Percentiles rank a stretch among this genome's conserved stretches.
These are phyloP conservation scores for Paecilomyces dactylethromorphus DNA, from an alignment of 2,329 filamentous ascomycete genomes.

Conservation along the genomic window DNA sequence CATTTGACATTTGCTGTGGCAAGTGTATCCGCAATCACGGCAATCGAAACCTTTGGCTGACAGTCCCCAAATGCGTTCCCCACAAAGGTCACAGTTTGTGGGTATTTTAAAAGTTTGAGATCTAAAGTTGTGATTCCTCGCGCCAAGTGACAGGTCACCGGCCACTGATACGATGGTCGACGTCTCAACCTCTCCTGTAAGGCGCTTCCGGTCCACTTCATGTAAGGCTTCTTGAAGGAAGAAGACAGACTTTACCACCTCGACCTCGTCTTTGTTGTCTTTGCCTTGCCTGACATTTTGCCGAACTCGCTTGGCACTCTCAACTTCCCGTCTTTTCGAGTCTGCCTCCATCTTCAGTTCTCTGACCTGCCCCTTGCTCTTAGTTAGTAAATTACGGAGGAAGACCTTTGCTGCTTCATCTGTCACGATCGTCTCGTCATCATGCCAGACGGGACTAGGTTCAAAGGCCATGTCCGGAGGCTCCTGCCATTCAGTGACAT, in stretches of 20 bases:
- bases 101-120: constrained; percentile 99
- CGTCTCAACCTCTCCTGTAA: constrained; percentile 89
- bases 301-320: constrained; percentile 65
- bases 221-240: constrained; percentile 78
- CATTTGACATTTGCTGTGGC: constrained; percentile 98
- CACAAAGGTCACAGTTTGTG: constrained; percentile 94
- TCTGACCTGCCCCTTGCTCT: constrained; percentile 77
- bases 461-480: constrained; percentile 82
- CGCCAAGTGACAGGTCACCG: constrained; percentile 85
- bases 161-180: constrained; percentile 86
- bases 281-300: constrained; percentile 73
- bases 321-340: constrained; percentile 78
- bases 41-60: constrained; percentile 97
- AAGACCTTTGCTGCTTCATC: constrained; percentile 87
- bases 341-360: constrained; percentile 79
- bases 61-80: constrained; percentile 93
- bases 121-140: constrained; percentile 95
- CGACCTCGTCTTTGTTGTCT: constrained; percentile 83
- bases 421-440: constrained; percentile 77
- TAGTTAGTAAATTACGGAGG: constrained; percentile 82
- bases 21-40: constrained; percentile 93
- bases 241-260: constrained; percentile 78
- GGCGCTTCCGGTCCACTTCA: constrained; percentile 70
- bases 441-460: constrained; percentile 93
- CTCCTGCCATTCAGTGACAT: constrained; percentile 74